Evolutionary conservation across 176 grass and related monocot species (phyloP).

Genomic region (Zea mays): DNA sequence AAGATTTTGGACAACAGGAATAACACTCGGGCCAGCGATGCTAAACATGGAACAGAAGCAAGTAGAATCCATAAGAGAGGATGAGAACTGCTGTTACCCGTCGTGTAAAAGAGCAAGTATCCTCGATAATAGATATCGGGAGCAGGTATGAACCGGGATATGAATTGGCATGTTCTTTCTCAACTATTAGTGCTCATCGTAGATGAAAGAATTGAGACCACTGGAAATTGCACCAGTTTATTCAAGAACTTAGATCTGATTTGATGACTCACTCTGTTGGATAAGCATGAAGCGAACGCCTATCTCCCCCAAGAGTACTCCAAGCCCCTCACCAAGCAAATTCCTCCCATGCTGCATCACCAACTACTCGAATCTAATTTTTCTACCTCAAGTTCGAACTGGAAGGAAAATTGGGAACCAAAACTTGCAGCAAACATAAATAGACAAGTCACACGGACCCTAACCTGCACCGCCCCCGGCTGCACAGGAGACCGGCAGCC

Average conservation of each 20-base stretch:
- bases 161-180: not conserved
- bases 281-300: not conserved
- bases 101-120: not conserved
- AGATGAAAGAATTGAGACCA: not conserved
- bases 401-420: not conserved
- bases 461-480: conserved; percentile 5
- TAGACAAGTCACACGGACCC: not conserved
- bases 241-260: not conserved
- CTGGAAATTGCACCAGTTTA: not conserved
- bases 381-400: not conserved
- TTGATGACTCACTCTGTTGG: not conserved
- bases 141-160: not conserved
- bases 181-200: not conserved
- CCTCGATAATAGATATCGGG: not conserved
- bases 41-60: conserved; percentile 2
- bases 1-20: not conserved
- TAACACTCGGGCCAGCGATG: not conserved
- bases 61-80: not conserved
- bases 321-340: no score
- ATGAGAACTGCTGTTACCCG: not conserved
- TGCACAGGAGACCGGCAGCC: not conserved
- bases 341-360: not conserved
- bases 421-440: not conserved
- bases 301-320: not conserved
- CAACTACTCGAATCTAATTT: not conserved